Conservation (phyloP, 345 rosid genomes). For the Capsella bursapastoris region DNA sequence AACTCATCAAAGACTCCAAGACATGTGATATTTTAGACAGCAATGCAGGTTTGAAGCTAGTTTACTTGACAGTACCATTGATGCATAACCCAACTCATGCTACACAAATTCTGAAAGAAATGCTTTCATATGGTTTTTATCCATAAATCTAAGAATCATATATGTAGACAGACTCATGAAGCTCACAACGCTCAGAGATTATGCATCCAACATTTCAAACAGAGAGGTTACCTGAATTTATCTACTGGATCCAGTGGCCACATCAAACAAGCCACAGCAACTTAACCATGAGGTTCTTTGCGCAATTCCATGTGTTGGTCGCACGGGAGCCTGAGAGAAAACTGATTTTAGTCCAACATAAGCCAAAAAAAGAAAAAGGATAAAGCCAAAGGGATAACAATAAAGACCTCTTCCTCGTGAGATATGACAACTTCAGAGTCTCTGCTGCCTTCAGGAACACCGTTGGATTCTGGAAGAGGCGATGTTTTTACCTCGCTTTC, state of each 20-base stretch:
- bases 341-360: slow-evolving; percentile 15
- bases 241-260: slow-evolving; percentile 56
- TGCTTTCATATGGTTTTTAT: not conserved
- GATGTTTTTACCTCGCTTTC: slow-evolving; percentile 43
- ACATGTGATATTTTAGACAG: not conserved
- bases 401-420: slow-evolving; percentile 53
- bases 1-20: slow-evolving; percentile 1
- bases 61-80: slow-evolving; percentile 15
- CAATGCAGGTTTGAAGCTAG: not conserved
- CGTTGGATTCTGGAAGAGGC: slow-evolving; percentile 44
- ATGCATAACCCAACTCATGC: not conserved
- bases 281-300: slow-evolving; percentile 66
- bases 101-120: not conserved
- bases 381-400: slow-evolving; percentile 15
- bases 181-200: not conserved
- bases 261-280: slow-evolving; percentile 92
- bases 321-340: slow-evolving; percentile 56
- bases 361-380: not conserved
- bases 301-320: slow-evolving; percentile 51
- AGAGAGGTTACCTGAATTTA: slow-evolving; percentile 59
- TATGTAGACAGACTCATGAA: slow-evolving; percentile 11
- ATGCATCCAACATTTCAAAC: not conserved
- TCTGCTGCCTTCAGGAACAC: slow-evolving; percentile 37
- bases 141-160: not conserved
- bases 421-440: slow-evolving; percentile 46